Base-by-base conservation (phyloP, 805 yeast genomes). In the Dipodascus albidus region DNA sequence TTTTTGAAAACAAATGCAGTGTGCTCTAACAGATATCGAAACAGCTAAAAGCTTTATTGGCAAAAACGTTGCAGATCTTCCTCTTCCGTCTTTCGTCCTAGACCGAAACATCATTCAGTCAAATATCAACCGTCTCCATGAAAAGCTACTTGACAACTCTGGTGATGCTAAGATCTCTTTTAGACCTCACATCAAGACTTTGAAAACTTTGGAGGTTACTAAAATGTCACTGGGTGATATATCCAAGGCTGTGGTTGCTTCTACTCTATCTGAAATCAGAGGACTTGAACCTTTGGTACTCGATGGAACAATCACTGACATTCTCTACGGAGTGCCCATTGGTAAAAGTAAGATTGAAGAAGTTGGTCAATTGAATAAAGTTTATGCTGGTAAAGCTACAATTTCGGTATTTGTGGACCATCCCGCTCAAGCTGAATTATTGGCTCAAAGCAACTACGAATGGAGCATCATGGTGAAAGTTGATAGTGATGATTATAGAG, bases 171-270 rank as follows among this genome's bases (percentile, higher is more conserved):
- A 14, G n/a, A 38, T 38, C n/a, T 4, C 17, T 11, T 84, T 85
- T 63, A 71, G 95, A 55, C 83, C 85, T 2, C 89, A 85, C 63
- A 80, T 85, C 21, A 85, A 85, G 65, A 86, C 93, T 0, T 89
- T 83, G 64, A 85, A 86, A 64, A 76, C 85, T 1, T 58, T 71
- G 8, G 84, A 81, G 58, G 89, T 86, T 3, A 70, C 81, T 1
- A 59, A 65, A 21, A 64, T 76, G 47, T 85, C 82, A 66, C 63
- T 82, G 62, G 83, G 72, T 1, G 54, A 50, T n/a, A 67, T 63
- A 31, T 73, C 80, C 19, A 70, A 72, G 50, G 71, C 75, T 49
- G 73, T 84, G 23, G 80, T 85, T 2, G 86, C 84, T 1, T 82
- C 89, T 1, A 86, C 93, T 1, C 60, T 84, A 47, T 71, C 70